phyloP scores from a whole-genome alignment of 2,329 filamentous ascomycete species.

The Cercospora sp. region DNA sequence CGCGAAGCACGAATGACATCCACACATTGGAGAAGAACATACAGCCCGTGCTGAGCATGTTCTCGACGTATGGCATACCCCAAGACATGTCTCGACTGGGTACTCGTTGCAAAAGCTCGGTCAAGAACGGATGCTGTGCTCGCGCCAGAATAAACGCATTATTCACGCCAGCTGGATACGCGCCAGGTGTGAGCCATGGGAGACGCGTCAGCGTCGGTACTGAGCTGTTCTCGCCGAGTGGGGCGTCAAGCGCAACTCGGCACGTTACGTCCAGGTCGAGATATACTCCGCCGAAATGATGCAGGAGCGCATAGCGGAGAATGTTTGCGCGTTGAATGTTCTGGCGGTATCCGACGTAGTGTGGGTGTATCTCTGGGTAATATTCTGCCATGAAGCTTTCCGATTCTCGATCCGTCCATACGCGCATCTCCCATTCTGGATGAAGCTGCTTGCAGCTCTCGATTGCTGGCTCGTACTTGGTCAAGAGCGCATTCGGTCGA shows the following conservation, averaged over 20 bases:
- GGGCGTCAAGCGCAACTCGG: slow-evolving; percentile 26
- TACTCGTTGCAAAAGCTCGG: slow-evolving; percentile 24
- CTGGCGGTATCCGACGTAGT: slow-evolving; percentile 31
- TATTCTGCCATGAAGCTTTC: slow-evolving; percentile 28
- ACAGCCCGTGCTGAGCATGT: slow-evolving; percentile 37
- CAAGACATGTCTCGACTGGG: slow-evolving; percentile 28
- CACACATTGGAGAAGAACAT: slow-evolving; percentile 35
- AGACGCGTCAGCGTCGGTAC: slow-evolving; percentile 25
- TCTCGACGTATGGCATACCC: slow-evolving; percentile 35
- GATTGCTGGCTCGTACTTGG: slow-evolving; percentile 27
- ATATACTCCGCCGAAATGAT: slow-evolving; percentile 35
- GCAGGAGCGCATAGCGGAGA: slow-evolving; percentile 33
- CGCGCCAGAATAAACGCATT: slow-evolving; percentile 36
- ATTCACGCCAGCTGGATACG: slow-evolving; percentile 36
- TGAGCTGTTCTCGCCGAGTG: slow-evolving; percentile 4
- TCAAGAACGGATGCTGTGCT: slow-evolving; percentile 31
- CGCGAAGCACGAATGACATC: slow-evolving; percentile 29
- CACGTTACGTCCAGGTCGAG: slow-evolving; percentile 36
- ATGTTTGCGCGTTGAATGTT: slow-evolving; percentile 36
- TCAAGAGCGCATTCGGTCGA: slow-evolving; percentile 19
- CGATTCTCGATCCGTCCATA: slow-evolving; percentile 32
- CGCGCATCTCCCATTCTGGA: slow-evolving; percentile 27
- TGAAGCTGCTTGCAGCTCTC: slow-evolving; percentile 30
- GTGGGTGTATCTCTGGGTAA: slow-evolving; percentile 30
- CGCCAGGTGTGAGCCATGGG: slow-evolving; percentile 32